Percentiles rank a stretch among this genome's conserved stretches.
Evolutionary conservation across 164 flowering plant species (phyloP).

Genomic region (Umbellularia californica): DNA sequence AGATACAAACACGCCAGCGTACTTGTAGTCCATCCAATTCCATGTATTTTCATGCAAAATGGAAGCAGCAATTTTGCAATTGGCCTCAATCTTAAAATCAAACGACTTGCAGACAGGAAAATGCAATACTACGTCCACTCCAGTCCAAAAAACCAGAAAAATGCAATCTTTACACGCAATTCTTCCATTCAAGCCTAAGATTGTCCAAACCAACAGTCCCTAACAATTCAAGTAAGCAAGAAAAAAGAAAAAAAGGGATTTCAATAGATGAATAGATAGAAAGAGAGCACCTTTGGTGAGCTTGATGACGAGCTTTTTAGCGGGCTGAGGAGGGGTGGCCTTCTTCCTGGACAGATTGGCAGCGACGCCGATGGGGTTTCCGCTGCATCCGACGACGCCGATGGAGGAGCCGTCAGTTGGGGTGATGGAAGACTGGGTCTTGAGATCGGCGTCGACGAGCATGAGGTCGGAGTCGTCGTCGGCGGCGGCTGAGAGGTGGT

Average conservation of each 20-base stretch:
- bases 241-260: background rate
- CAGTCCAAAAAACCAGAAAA: background rate
- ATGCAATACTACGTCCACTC: background rate
- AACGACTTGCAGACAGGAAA: background rate
- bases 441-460: constrained; percentile 54
- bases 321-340: constrained; percentile 86
- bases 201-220: background rate
- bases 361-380: constrained; percentile 30
- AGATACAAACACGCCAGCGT: background rate
- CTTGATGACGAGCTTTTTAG: constrained; percentile 88
- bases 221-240: background rate
- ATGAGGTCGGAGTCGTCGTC: constrained; percentile 36
- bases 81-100: background rate
- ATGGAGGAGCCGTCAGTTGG: constrained; percentile 12
- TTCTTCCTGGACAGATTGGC: constrained; percentile 84
- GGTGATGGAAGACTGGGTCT: constrained; percentile 13
- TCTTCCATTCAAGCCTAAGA: background rate
- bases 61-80: background rate
- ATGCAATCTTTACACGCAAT: background rate
- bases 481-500: constrained; percentile 13
- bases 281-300: constrained; percentile 56
- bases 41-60: background rate
- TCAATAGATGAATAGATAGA: background rate
- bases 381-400: constrained; percentile 21
- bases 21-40: background rate